phyloP scores from a whole-genome alignment of 495 filamentous ascomycete species.

The Penicillium canescens region DNA sequence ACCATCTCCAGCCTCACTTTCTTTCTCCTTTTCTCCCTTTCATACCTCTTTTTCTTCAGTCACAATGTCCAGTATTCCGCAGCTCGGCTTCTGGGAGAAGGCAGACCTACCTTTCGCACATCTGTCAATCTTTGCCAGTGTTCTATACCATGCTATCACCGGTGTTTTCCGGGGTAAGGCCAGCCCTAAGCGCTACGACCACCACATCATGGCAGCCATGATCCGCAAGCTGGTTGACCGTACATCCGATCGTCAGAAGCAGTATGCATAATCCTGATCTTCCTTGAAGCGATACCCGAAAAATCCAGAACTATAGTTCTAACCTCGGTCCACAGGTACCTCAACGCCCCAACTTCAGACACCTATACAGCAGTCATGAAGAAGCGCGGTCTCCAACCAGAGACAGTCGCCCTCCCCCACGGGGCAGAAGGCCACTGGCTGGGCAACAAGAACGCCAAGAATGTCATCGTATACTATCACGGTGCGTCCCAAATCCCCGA shows the following conservation, averaged over 20 bases:
- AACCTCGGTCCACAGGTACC: constrained; percentile 20
- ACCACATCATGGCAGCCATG: constrained; percentile 34
- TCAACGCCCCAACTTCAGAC: constrained; percentile 39
- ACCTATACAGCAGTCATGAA: constrained; percentile 49
- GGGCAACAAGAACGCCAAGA: constrained; percentile 54
- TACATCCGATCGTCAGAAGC: constrained; percentile 28
- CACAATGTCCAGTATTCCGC: constrained; percentile 14
- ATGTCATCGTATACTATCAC: constrained; percentile 60
- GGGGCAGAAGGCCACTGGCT: constrained; percentile 60
- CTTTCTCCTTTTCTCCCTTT: not conserved
- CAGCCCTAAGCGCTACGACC: constrained; percentile 29
- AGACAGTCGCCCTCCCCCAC: constrained; percentile 48
- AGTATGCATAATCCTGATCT: constrained; percentile 26
- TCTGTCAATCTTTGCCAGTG: constrained; percentile 18
- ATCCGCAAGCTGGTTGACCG: constrained; percentile 24
- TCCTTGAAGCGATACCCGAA: not conserved
- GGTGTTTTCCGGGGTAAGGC: constrained; percentile 40
- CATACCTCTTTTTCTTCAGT: not conserved
- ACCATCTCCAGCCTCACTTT: not conserved
- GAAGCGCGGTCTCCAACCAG: constrained; percentile 44
- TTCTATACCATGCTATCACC: constrained; percentile 30
- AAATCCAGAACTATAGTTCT: not conserved
- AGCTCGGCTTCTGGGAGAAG: constrained; percentile 41
- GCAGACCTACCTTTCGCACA: constrained; percentile 25
- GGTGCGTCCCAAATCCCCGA: constrained; percentile 33